A percentile compares a stretch with the other conserved stretches of the same genome.
These are phyloP conservation scores for Lactarius pseudohatsudake DNA, from an alignment of 768 basidiomycete genomes.

Conservation along the genomic window DNA sequence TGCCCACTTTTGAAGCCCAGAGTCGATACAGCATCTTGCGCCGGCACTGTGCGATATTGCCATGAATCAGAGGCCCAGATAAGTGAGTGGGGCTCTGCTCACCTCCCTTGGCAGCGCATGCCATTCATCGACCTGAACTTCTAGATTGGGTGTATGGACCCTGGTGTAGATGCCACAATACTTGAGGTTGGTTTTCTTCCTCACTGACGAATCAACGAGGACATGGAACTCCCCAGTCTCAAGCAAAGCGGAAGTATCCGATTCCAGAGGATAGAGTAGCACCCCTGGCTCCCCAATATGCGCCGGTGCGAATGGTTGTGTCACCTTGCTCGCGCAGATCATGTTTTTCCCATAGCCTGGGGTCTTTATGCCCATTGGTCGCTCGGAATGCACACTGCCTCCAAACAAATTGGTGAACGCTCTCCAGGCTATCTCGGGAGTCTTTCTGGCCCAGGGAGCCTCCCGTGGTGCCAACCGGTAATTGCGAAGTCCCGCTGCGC, in stretches of 20 bases:
- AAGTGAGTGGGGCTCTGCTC: neutral
- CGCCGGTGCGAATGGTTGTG: conserved; percentile 1
- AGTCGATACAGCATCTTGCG: accelerated
- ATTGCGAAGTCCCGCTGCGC: neutral
- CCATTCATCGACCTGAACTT: neutral
- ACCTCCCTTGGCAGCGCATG: neutral
- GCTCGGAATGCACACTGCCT: accelerated
- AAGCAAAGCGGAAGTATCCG: too few relatives aligned
- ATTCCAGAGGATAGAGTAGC: neutral
- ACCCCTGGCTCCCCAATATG: neutral
- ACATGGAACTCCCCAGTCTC: neutral
- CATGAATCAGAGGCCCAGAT: neutral
- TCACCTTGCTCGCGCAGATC: neutral
- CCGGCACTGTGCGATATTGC: neutral
- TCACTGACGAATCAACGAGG: neutral
- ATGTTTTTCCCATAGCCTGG: accelerated
- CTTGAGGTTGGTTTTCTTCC: neutral
- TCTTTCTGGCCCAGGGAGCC: neutral
- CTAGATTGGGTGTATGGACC: neutral
- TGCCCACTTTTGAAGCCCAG: neutral
- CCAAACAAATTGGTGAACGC: neutral
- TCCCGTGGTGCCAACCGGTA: neutral
- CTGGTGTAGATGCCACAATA: neutral
- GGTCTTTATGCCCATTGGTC: neutral
- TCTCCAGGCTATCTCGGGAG: neutral